Base-by-base conservation (phyloP, 1,284 basidiomycete species). In the Ustilago tritici region DNA sequence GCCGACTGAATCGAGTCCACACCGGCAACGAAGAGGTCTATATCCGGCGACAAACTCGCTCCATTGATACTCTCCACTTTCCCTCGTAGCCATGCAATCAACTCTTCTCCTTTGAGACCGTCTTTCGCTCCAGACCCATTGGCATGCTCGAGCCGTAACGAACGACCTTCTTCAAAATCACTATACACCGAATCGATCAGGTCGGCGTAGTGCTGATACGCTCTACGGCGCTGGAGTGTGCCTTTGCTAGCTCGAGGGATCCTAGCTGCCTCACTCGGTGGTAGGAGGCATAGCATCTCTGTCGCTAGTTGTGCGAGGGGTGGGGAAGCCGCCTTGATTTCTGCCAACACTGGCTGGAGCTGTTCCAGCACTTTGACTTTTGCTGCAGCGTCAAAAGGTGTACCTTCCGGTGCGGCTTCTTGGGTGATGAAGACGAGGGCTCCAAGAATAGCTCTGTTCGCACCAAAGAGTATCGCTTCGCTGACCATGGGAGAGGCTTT, bases 211-310 rank as follows among this genome's bases (percentile, higher is more conserved):
- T 71, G 69, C 54, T 63, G 54, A 34, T 79, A 69, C 0, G 81
- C 81, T 1, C 76, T 38, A 1, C 74, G 79, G 1, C 78, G 76
- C 47, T 82, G 81, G 0, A 82, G 65, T 8, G 74, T 78, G 0
- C 81, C 79, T 52, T 82, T 82, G 49, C 79, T 81, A 15, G 79
- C 78, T 5, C 78, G 47, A 4, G 81, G 81, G 7, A 82, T 63
- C 53, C 15, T 12, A 1, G 60, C 28, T 8, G 61, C 61, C 17
- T 68, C 61, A 5, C 36, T 23, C 0, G 78, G 62, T 10, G 70
- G 56, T 2, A 68, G 56, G 31, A 79, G 58, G 47, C 53, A 43
- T 3, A 82, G 32, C 72, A 82, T 77, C 46, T 79, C 79, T 3
- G 50, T 49, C 5, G 74, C 66, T 12, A 82, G 58, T 14, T 74